Evolutionary conservation across 2,329 filamentous ascomycete genomes (phyloP).

Genomic region (Scortechinia acanthostroma): DNA sequence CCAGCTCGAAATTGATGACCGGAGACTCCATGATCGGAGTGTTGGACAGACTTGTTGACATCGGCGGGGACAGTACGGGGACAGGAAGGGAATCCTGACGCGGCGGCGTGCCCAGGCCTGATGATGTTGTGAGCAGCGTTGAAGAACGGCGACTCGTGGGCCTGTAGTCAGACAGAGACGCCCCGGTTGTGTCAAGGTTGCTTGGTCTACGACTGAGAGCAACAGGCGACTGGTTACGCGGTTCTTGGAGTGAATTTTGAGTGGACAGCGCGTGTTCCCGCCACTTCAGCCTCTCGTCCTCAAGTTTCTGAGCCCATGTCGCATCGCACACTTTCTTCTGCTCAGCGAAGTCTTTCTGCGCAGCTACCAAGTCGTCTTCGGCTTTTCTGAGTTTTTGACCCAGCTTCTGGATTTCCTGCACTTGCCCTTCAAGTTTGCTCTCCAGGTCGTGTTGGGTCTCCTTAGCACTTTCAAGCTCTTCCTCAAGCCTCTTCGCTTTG

Average conservation of each 20-base stretch:
- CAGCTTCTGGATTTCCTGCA: slow-evolving; percentile 33
- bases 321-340: slow-evolving; percentile 45
- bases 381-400: slow-evolving; percentile 27
- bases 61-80: background rate
- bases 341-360: slow-evolving; percentile 39
- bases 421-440: slow-evolving; percentile 33
- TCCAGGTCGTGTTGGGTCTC: background rate
- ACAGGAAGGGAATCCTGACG: background rate
- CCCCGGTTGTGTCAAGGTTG: slow-evolving; percentile 5
- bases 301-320: slow-evolving; percentile 41
- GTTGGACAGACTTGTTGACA: background rate
- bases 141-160: background rate
- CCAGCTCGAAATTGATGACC: background rate
- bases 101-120: background rate
- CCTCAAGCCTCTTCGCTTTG: slow-evolving; percentile 63
- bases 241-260: slow-evolving; percentile 8
- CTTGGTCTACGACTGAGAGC: background rate
- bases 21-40: background rate
- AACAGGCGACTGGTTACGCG: background rate
- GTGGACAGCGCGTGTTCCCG: slow-evolving; percentile 27
- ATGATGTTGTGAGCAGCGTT: background rate
- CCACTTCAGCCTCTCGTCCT: slow-evolving; percentile 51
- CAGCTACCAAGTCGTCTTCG: slow-evolving; percentile 32
- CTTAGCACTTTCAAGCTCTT: slow-evolving; percentile 70
- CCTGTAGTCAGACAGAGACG: slow-evolving; percentile 3